Base-by-base conservation (phyloP, 495 filamentous ascomycete species). In the Neurospora sp. region DNA sequence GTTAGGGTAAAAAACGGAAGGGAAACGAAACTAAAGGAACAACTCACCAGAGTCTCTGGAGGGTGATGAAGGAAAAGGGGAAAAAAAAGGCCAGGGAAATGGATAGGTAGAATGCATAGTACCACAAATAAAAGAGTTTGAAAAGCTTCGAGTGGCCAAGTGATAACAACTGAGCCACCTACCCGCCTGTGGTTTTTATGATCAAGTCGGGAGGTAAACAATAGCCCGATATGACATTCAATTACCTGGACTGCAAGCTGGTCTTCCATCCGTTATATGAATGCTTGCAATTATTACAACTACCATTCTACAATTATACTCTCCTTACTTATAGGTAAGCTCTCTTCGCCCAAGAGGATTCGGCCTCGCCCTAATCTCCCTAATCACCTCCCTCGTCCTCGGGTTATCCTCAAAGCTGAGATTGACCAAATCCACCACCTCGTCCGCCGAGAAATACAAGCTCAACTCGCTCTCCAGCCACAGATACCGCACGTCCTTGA, bases 331-430 rank as follows among this genome's bases (percentile, higher is more conserved):
- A 27, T 31, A 14, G 10, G 4, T 59, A 35, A 35, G 53, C 70
- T 22, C 38, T 39, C 18, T 69, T 38, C 39, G 70, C 20, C 59
- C 73, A 65, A 71, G 44, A 1, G 85, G 84, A 20, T 73, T 74
- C 22, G 82, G 82, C 48, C 83, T 82, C 42, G 80, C 81, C 78
- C 87, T 88, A 74, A 99, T 97, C 81, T 97, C 93, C 72, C 85
- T 86, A 71, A 97, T 90, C 31, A 92, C 91, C 76, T 88, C 89
- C 77, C 91, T 87, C 65, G 94, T 88, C 77, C 92, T 83, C 37
- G 91, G 86, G 77, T 92, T 94, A 79, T 97, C 95, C 71, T 94
- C 94, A 83, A 99, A 99, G 78, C 97, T 87, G 18, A 93, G 90
- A 74, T 90, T 85, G 68, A 99, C 91, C 81, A 99, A 76, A 75